Evolutionary conservation across 768 basidiomycete genomes (phyloP).

Genomic region (Collybia mongolica): DNA sequence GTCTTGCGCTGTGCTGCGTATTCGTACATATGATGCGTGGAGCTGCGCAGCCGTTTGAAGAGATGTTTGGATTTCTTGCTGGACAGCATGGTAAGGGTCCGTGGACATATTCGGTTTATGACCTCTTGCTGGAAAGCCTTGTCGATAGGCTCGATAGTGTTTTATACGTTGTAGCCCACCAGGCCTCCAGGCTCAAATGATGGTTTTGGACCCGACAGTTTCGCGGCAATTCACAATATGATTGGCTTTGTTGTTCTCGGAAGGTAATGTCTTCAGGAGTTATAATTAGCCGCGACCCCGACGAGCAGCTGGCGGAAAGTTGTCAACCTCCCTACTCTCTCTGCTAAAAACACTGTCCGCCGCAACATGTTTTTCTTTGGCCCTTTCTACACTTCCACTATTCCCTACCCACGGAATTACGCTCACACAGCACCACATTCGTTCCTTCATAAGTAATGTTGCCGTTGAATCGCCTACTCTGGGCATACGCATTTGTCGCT

Average conservation of each 20-base stretch:
- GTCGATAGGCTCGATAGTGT: no score
- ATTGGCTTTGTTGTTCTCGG: no score
- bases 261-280: no score
- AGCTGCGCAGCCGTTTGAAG: slow-evolving; percentile 71
- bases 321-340: background rate
- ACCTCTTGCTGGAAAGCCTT: background rate
- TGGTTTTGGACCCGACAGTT: no score
- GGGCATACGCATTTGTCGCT: background rate
- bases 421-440: slow-evolving; percentile 17
- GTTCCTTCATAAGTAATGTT: background rate
- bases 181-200: no score
- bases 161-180: no score
- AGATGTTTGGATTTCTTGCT: slow-evolving; percentile 77
- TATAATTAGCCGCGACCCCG: no score
- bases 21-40: slow-evolving; percentile 74
- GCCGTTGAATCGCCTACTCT: no score
- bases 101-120: slow-evolving; percentile 46
- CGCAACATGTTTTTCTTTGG: background rate
- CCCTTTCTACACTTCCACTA: background rate
- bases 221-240: no score
- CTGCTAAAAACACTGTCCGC: background rate
- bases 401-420: background rate
- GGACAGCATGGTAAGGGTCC: slow-evolving; percentile 88
- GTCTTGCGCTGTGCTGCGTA: slow-evolving; percentile 68
- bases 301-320: no score